Base-by-base conservation (phyloP, 208 protist genomes). In the Wallacemonas rigidus region DNA sequence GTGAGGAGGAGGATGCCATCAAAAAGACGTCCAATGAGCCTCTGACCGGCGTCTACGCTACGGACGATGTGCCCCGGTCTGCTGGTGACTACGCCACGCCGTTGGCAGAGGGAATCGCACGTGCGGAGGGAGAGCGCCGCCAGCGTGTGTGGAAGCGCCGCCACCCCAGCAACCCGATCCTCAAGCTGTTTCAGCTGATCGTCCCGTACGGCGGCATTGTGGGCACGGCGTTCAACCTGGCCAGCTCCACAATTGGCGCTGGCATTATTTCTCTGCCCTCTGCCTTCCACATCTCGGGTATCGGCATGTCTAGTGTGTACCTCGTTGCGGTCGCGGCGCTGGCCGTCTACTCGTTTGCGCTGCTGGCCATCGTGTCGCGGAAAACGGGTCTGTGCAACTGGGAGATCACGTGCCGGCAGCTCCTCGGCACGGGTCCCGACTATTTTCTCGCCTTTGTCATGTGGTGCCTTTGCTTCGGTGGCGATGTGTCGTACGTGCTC, bases 201-300 rank as follows among this genome's bases (percentile, higher is more conserved):
- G 77, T 89, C 15, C 84, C 84, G 7, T 89, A 89, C 72, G 84
- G 84, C 40, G 81, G 84, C 36, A 80, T 86, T 44, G 3, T 82
- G 0, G 73, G 77, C 15, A 77, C 75, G 3, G 71, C 76, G 17
- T 86, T 93, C 67, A 93, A 87, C 70, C 65, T 93, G 1, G 85
- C 81, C 9, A 88, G 78, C 72, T 82, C 83, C 6, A 93, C 88
- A 14, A 76, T 93, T 58, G 88, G 88, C 36, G 88, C 83, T 35
- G 85, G 88, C 68, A 88, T 89, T 56, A 82, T 93, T 38, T 67
- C 71, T 7, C 71, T 93, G 5, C 88, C 88, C 3, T 74, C 61
- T 1, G 82, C 85, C 3, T 91, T 89, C 61, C 77, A 81, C 56
- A 86, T 75, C 50, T 86, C 80, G 15, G 88, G 88, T 9, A 75